phyloP scores from a whole-genome alignment of 805 yeast genomes.

The Candida boleticola region DNA sequence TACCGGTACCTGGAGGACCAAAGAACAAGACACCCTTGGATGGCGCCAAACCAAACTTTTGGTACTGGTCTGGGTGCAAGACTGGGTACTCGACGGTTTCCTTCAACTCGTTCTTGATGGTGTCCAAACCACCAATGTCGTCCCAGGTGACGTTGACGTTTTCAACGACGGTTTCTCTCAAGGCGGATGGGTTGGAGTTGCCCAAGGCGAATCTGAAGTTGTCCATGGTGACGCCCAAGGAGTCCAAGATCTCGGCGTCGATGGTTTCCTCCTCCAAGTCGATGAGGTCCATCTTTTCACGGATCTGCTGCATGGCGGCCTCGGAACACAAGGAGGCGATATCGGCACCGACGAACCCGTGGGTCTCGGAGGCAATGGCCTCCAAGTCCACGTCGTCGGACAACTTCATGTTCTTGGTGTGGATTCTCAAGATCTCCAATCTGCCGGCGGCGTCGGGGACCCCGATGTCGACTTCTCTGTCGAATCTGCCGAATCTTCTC shows the following conservation, averaged over 20 bases:
- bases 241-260: conserved; percentile 94
- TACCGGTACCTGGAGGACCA: conserved; percentile 99
- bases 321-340: conserved; percentile 98
- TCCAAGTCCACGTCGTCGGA: conserved; percentile 94
- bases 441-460: conserved; percentile 99
- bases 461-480: conserved; percentile 83
- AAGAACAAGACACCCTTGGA: conserved; percentile 97
- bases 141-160: conserved; percentile 99
- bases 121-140: conserved; percentile 97
- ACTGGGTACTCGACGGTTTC: conserved; percentile 99
- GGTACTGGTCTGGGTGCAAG: conserved; percentile 96
- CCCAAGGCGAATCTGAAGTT: conserved; percentile 97
- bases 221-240: conserved; percentile 98
- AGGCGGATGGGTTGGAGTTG: conserved; percentile 96
- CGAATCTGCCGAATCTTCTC: conserved; percentile 83
- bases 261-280: conserved; percentile 95
- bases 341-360: conserved; percentile 99
- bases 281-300: conserved; percentile 98
- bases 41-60: conserved; percentile 96
- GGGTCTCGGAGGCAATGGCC: conserved; percentile 94
- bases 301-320: conserved; percentile 99
- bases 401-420: conserved; percentile 97
- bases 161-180: conserved; percentile 99
- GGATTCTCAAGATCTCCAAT: conserved; percentile 93
- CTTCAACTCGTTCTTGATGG: conserved; percentile 92